Evolutionary conservation across 192 early-diverging fungal genomes (phyloP).

Genomic region (Gryganskiella cystojenkinii): DNA sequence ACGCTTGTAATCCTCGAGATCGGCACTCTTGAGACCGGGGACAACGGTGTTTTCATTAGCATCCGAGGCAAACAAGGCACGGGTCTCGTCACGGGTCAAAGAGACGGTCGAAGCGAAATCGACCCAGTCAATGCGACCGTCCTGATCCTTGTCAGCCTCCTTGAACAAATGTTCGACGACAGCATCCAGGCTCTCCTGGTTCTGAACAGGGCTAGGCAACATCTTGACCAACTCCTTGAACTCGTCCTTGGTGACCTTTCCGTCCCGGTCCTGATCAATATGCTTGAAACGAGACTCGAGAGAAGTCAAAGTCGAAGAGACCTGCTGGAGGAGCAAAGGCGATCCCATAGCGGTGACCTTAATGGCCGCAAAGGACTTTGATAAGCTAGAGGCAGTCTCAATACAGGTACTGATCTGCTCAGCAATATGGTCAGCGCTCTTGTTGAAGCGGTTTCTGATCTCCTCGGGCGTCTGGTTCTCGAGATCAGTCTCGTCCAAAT

Average conservation of each 20-base stretch:
- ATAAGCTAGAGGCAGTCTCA: slow-evolving; percentile 70
- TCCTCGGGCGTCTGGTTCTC: slow-evolving; percentile 55
- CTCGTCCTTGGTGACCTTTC: slow-evolving; percentile 43
- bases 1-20: slow-evolving; percentile 76
- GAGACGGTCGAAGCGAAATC: slow-evolving; percentile 75
- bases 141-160: slow-evolving; percentile 60
- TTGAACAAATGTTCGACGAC: slow-evolving; percentile 52
- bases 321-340: slow-evolving; percentile 77
- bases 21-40: slow-evolving; percentile 53
- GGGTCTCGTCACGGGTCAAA: slow-evolving; percentile 65
- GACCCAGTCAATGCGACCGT: slow-evolving; percentile 73
- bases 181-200: slow-evolving; percentile 7
- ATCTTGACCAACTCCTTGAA: slow-evolving; percentile 33
- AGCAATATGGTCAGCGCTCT: slow-evolving; percentile 72
- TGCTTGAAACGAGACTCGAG: slow-evolving; percentile 61
- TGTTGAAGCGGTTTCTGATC: slow-evolving; percentile 65
- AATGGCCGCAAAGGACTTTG: slow-evolving; percentile 82
- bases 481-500: slow-evolving; percentile 64
- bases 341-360: slow-evolving; percentile 89
- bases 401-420: slow-evolving; percentile 76
- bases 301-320: slow-evolving; percentile 64
- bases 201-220: slow-evolving; percentile 22
- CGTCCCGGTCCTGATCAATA: slow-evolving; percentile 38
- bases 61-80: slow-evolving; percentile 52
- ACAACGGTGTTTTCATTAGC: slow-evolving; percentile 13